Evolutionary conservation across 2,329 filamentous ascomycete species (phyloP), one percentile per base, ranked within the genome.

Genomic region (Epichloe amarillans): DNA sequence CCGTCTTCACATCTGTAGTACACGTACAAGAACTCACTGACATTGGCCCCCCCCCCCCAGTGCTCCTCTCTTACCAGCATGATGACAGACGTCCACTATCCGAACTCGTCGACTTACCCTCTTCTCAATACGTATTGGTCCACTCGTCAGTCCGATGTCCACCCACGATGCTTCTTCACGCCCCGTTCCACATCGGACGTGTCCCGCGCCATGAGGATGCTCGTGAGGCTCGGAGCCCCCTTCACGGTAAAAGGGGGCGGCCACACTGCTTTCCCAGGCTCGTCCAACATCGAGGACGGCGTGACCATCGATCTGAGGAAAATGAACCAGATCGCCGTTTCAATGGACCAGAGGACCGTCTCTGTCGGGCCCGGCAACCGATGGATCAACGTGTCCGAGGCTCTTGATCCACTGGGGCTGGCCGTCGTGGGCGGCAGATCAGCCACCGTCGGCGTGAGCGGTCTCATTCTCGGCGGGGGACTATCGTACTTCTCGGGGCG

Each of bases 181-280:
- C 62, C 63, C 7, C 35, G 37, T 1, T 55, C 59, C 1, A 53
- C 62, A 3, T 47, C 50, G 5, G 58, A 62, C 4, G 60, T 65
- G 4, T 64, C 63, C 4, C 53, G 61, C 2, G 53, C 56, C 8
- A 54, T 66, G 5, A 50, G 61, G 17, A 53, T 59, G 2, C 53
- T 57, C 17, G 59, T 57, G 21, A 56, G 55, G 21, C 62, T 58
- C 3, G 51, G 54, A 12, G 64, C 64, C 55, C 55, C 58, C 26
- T 66, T 66, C 46, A 60, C 64, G 10, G 57, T 65, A 33, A 64
- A 63, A 52, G 59, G 60, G 14, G 64, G 63, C 35, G 66, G 64
- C n/a, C 66, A 68, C 37, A 56, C 61, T 2, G 52, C 62, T 5
- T 63, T 62, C 45, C 49, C 56, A 2, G 61, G 60, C 6, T 55